Percentiles rank a stretch among this genome's conserved stretches.
Evolutionary conservation across 345 rosid species (phyloP).

Genomic region (Lumnitzera littorea): DNA sequence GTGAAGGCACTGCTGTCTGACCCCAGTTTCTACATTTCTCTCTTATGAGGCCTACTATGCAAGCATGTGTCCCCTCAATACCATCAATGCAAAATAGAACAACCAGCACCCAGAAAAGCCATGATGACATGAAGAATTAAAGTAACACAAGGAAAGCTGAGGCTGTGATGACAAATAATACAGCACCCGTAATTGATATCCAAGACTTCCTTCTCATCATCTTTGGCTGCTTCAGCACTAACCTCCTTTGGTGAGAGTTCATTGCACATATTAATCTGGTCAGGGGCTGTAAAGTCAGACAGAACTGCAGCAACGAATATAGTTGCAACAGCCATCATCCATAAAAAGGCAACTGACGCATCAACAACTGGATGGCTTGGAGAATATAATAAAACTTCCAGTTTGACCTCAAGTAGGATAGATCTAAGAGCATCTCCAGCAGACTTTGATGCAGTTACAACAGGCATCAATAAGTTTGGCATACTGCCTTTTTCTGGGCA

Average conservation of each 20-base stretch:
- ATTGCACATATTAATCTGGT: slow-evolving; percentile 47
- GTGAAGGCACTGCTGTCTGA: slow-evolving; percentile 46
- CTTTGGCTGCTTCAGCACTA: slow-evolving; percentile 33
- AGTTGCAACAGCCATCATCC: slow-evolving; percentile 98
- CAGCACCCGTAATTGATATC: slow-evolving; percentile 83
- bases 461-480: slow-evolving; percentile 65
- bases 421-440: slow-evolving; percentile 59
- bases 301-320: slow-evolving; percentile 69
- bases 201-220: slow-evolving; percentile 66
- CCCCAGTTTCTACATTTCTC: slow-evolving; percentile 54
- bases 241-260: slow-evolving; percentile 70
- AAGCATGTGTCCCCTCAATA: slow-evolving; percentile 90
- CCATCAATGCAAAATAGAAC: slow-evolving; percentile 89
- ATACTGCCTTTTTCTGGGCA: slow-evolving; percentile 50
- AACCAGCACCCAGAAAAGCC: slow-evolving; percentile 88
- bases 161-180: slow-evolving; percentile 72
- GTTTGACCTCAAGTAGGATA: slow-evolving; percentile 30
- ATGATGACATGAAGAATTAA: slow-evolving; percentile 86
- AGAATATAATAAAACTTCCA: slow-evolving; percentile 68
- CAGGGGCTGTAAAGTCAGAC: slow-evolving; percentile 49
- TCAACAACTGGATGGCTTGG: slow-evolving; percentile 76
- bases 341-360: slow-evolving; percentile 52
- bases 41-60: slow-evolving; percentile 46
- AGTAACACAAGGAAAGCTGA: slow-evolving; percentile 83
- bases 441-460: slow-evolving; percentile 68